Conservation (phyloP, 176 grass and related monocot species). For the Cymbopogon citratus region DNA sequence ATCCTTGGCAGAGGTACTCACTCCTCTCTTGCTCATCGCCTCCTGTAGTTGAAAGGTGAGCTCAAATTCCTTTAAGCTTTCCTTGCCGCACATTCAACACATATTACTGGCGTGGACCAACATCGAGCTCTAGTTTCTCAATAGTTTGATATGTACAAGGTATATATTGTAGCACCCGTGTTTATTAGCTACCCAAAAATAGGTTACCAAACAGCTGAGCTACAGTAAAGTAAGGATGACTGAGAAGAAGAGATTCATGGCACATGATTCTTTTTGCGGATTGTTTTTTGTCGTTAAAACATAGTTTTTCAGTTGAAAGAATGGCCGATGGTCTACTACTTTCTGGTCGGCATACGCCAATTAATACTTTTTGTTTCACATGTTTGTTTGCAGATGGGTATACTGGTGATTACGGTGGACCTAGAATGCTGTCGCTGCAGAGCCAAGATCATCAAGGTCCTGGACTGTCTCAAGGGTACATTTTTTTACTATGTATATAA, state of each 20-base stretch:
- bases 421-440: background rate
- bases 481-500: background rate
- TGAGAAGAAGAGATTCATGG: too few species aligned
- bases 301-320: background rate
- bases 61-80: background rate
- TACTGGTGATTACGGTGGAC: background rate
- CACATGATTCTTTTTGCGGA: too few species aligned
- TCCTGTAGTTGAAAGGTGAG: background rate
- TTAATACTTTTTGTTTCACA: background rate
- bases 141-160: too few species aligned
- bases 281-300: too few species aligned
- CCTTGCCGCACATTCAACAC: too few species aligned
- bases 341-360: background rate
- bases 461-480: conserved; percentile 28
- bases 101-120: too few species aligned
- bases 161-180: too few species aligned
- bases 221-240: too few species aligned
- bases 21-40: background rate
- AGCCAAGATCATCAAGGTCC: conserved; percentile 2
- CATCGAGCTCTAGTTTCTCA: too few species aligned
- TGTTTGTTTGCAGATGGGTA: background rate
- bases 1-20: background rate
- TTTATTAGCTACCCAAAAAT: too few species aligned
- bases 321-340: background rate
- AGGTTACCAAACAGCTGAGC: too few species aligned